Evolutionary conservation across 139 green algal species (phyloP), one percentile per base, ranked within the genome.

Genomic region (Helicosporidium sp.): DNA sequence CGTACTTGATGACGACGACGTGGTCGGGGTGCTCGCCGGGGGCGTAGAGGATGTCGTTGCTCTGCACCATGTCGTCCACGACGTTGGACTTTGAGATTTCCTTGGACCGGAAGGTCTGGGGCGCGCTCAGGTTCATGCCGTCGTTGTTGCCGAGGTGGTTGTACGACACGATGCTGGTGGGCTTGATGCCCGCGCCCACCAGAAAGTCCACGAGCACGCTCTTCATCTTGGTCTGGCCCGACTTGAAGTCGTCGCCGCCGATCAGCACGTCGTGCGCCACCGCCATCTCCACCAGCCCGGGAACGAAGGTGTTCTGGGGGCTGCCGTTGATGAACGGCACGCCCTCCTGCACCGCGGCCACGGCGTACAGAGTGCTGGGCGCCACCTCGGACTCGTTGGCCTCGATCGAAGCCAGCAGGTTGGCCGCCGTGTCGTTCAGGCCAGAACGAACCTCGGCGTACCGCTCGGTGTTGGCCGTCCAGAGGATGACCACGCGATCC

Each of bases 91-190:
- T 97, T 54, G 69, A 85, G 65, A 97, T 97, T 69, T 97, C 73
- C 60, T 91, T 91, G 49, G 74, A 85, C 22, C 80, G 64, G 70
- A 92, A 92, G 24, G 72, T 84, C 58, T 87, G 78, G 2, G 89
- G 89, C 17, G 87, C 89, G 2, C 60, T 83, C 17, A 99, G 74
- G 75, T 99, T 99, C 55, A 85, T 78, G 48, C 89, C 89, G 59
- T 99, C 89, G 60, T 99, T 99, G 78, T 99, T 99, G 50, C 89
- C 89, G 40, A 99, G 67, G 62, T 99, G 89, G 70, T 99, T 99
- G 76, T 99, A 99, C 20, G 66, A 85, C 26, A 97, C 89, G 41
- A 99, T 97, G 42, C 73, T 83, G 31, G 75, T 85, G 19, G 89
- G 89, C 77, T 99, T 99, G 57, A 99, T 79, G 53, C 89, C 89